Percentiles rank a stretch among this genome's conserved stretches.
Conservation (phyloP, 768 basidiomycete species). For the Hypholoma fasciculare region DNA sequence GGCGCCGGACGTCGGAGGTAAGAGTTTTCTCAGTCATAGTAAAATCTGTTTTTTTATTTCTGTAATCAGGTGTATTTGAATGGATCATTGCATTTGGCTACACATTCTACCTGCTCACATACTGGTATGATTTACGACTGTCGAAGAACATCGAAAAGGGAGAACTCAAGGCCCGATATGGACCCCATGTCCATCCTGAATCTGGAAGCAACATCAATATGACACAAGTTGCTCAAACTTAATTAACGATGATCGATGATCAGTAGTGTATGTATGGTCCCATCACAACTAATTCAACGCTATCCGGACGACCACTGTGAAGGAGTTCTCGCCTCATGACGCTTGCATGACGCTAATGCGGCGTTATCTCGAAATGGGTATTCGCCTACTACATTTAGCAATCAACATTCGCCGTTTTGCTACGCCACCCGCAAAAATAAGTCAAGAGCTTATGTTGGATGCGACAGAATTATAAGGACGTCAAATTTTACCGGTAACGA, state of each 20-base stretch:
- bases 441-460: too few species aligned
- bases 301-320: too few species aligned
- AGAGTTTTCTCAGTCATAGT: slow-evolving; percentile 3
- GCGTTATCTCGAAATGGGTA: not conserved
- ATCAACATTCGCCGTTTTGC: too few species aligned
- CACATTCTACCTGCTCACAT: slow-evolving; percentile 72
- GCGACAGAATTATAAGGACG: too few species aligned
- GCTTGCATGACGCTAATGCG: too few species aligned
- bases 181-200: not conserved
- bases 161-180: slow-evolving; percentile 31
- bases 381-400: not conserved
- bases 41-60: too few species aligned
- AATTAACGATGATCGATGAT: not conserved
- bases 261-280: not conserved
- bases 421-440: too few species aligned
- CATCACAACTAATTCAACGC: not conserved
- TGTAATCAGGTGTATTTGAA: slow-evolving; percentile 57
- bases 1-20: slow-evolving; percentile 51
- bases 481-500: too few species aligned
- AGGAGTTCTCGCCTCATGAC: too few species aligned
- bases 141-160: slow-evolving; percentile 53
- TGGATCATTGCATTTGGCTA: slow-evolving; percentile 76
- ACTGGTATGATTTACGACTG: slow-evolving; percentile 68
- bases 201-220: not conserved
- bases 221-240: not conserved